Conservation (phyloP, 1,284 basidiomycete species). For the Neolentinus lepideus region DNA sequence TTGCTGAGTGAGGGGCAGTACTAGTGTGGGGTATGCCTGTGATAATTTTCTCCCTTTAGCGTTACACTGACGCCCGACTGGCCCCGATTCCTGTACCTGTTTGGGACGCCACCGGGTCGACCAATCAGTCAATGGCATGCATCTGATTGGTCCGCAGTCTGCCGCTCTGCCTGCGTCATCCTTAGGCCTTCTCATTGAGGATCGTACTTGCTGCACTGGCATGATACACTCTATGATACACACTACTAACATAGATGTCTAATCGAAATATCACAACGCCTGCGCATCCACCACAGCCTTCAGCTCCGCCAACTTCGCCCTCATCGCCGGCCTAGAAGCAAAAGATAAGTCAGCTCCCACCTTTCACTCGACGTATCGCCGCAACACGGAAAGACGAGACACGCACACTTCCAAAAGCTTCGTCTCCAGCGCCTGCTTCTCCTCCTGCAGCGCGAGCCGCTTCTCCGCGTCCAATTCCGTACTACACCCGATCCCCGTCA, state of each 20-base stretch:
- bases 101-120: not conserved
- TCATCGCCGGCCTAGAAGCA: constrained; percentile 66
- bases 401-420: constrained; percentile 77
- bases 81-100: not conserved
- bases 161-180: not conserved
- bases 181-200: too few relatives aligned
- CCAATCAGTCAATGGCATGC: not conserved
- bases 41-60: constrained; percentile 1
- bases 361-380: constrained; percentile 14
- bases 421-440: constrained; percentile 81
- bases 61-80: not conserved
- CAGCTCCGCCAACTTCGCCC: constrained; percentile 70
- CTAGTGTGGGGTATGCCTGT: constrained; percentile 1
- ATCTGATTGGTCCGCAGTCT: not conserved
- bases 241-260: not conserved
- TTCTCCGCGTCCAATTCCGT: constrained; percentile 90
- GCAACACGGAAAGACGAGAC: constrained; percentile 5
- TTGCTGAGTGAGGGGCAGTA: not conserved
- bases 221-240: too few relatives aligned
- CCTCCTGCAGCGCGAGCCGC: constrained; percentile 87
- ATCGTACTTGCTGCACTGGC: too few relatives aligned
- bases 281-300: constrained; percentile 26
- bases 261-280: not conserved
- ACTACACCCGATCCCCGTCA: constrained; percentile 29
- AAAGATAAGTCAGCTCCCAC: not conserved